A percentile compares a stretch with the other conserved stretches of the same genome.
These are phyloP conservation scores for Diplocarpon rosae DNA, from an alignment of 2,329 filamentous ascomycete species.

Conservation along the genomic window DNA sequence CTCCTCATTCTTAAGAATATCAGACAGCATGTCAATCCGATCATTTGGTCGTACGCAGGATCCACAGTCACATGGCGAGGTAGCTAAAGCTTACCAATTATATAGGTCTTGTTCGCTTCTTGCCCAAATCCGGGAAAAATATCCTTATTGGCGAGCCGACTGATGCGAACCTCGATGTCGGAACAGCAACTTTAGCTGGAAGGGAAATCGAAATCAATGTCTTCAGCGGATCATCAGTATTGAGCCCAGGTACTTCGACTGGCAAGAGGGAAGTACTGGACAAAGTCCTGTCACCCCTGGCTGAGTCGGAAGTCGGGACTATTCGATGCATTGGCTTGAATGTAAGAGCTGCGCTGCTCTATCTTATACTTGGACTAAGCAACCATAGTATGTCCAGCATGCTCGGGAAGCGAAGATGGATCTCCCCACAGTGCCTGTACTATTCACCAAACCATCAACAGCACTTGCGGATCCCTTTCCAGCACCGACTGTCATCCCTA, in stretches of 20 bases:
- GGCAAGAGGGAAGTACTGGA: constrained; percentile 34
- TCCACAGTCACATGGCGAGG: too few species aligned
- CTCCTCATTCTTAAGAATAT: too few species aligned
- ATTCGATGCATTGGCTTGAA: constrained; percentile 42
- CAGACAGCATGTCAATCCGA: background rate
- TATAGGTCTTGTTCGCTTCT: constrained; percentile 47
- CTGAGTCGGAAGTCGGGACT: constrained; percentile 34
- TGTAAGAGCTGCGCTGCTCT: constrained; percentile 19
- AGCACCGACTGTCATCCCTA: constrained; percentile 34
- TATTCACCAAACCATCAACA: constrained; percentile 24
- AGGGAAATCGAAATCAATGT: constrained; percentile 44
- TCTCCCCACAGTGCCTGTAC: constrained; percentile 33
- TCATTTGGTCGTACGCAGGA: constrained; percentile 16
- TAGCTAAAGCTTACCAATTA: background rate
- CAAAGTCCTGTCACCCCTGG: constrained; percentile 34
- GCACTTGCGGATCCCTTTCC: constrained; percentile 22
- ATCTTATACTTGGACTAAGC: background rate
- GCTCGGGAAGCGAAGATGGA: constrained; percentile 35
- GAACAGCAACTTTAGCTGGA: constrained; percentile 42
- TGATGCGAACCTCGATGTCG: constrained; percentile 43
- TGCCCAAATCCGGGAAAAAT: constrained; percentile 39
- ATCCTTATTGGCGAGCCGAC: constrained; percentile 46
- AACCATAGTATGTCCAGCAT: constrained; percentile 33
- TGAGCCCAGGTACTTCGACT: constrained; percentile 42
- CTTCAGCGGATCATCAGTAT: constrained; percentile 47